These are phyloP conservation scores for Isoetes engelmannii DNA, from an alignment of 83 land plant species.

Conservation along the genomic window DNA sequence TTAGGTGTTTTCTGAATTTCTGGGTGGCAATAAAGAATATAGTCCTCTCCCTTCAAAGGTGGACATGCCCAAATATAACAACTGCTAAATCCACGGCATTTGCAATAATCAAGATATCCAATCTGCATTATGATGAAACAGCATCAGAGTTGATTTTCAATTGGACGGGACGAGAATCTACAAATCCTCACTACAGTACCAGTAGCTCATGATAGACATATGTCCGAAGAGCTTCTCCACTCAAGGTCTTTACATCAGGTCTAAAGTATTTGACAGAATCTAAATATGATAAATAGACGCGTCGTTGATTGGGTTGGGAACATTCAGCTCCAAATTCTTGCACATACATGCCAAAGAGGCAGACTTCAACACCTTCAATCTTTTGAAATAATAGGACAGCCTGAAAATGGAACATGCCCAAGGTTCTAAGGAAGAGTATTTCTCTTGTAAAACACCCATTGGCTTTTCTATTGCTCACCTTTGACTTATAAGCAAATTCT, in stretches of 20 bases:
- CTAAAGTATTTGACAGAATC: constrained; percentile 8
- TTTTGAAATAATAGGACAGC: constrained; percentile 2
- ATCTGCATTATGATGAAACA: constrained; percentile 1
- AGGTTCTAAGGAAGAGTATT: background rate
- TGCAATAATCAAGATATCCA: constrained; percentile 9
- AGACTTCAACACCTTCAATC: constrained; percentile 9
- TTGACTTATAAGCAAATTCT: constrained; percentile 1
- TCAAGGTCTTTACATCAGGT: constrained; percentile 4
- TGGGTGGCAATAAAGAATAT: constrained; percentile 10
- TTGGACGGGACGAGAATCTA: background rate
- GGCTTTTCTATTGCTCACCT: background rate
- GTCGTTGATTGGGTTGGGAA: constrained; percentile 2
- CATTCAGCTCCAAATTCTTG: constrained; percentile 11
- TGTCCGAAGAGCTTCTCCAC: constrained; percentile 12
- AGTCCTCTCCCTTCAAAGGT: constrained; percentile 7
- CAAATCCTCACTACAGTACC: background rate
- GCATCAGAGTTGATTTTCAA: background rate
- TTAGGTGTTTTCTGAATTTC: constrained; percentile 8
- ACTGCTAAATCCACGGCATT: constrained; percentile 2
- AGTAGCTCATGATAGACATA: constrained; percentile 7
- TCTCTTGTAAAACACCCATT: background rate
- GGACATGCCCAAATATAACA: constrained; percentile 13
- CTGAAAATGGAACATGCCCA: background rate
- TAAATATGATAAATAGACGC: constrained; percentile 1
- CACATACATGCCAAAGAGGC: constrained; percentile 11